Evolutionary conservation across 805 yeast genomes (phyloP), one percentile per base, ranked within the genome.

Genomic region (Debaryomyces hansenii): DNA sequence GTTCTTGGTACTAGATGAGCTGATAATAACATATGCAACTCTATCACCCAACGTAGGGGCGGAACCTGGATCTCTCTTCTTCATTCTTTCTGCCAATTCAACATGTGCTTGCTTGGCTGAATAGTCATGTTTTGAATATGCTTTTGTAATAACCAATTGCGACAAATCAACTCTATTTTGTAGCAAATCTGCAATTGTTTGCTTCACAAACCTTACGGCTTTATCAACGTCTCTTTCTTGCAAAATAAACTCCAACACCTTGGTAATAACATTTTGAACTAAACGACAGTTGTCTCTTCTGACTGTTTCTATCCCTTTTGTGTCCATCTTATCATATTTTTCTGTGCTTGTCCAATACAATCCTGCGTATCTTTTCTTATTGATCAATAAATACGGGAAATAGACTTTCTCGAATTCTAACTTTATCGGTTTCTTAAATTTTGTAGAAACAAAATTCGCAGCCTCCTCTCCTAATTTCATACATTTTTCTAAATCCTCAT

Each of bases 21-120:
- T 70, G 55, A 88, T 85, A 48, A 94, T 91, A 31, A 94, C 99
- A 62, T 92, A 94, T 5, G 98, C 98, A 28, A 94, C 98, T 69
- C 99, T 87, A 63, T 94, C 99, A 47, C 99, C 99, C 40, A 94
- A 78, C 10, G 90, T 83, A 3, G 99, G 99, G 0, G 99, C 99
- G 6, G 96, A 86, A 20, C 99, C 99, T 0, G 96, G 86, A 62
- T 94, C 99, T 74, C 99, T 85, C 63, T 90, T 90, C 44, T 84
- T 79, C 97, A 94, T 94, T 57, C 97, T 78, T 58, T 91, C 96
- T 0, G 99, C 97, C 38, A 94, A 77, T 55, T 92, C 97, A 21
- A 91, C 96, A 66, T 94, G 99, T 0, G 99, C 97, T 65, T 94
- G 99, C 52, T 94, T 96, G 21, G 91, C 96, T 3, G 96, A 87